phyloP scores from a whole-genome alignment of 2,329 filamentous ascomycete genomes.

The Ophiostoma triangulosporum region DNA sequence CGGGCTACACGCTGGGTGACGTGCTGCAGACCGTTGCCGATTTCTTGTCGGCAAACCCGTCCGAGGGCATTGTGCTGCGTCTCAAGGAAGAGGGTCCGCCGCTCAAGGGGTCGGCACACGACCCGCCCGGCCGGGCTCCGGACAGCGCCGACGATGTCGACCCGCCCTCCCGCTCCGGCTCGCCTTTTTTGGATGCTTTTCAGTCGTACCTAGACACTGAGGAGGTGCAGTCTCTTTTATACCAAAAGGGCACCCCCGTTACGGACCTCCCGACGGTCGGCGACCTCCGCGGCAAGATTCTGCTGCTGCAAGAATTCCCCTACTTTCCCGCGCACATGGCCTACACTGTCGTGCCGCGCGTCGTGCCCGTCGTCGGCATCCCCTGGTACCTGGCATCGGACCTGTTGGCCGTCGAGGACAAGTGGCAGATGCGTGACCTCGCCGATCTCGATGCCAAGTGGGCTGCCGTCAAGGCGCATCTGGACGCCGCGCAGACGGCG shows the following conservation, averaged over 20 bases:
- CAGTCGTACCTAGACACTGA: slow-evolving; percentile 25
- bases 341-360: slow-evolving; percentile 1
- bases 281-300: slow-evolving; percentile 29
- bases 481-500: slow-evolving; percentile 24
- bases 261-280: slow-evolving; percentile 29
- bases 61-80: slow-evolving; percentile 35
- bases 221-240: slow-evolving; percentile 23
- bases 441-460: slow-evolving; percentile 33
- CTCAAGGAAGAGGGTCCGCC: slow-evolving; percentile 33
- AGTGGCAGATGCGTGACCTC: slow-evolving; percentile 30
- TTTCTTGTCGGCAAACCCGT: slow-evolving; percentile 32
- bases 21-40: slow-evolving; percentile 29
- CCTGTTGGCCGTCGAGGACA: slow-evolving; percentile 33
- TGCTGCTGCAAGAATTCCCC: slow-evolving; percentile 35
- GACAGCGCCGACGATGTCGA: not conserved
- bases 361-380: slow-evolving; percentile 24
- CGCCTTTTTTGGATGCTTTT: slow-evolving; percentile 32
- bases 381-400: slow-evolving; percentile 27
- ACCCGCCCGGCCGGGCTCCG: slow-evolving; percentile 4
- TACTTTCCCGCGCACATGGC: slow-evolving; percentile 8
- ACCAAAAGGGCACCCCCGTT: slow-evolving; percentile 17
- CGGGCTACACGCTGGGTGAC: slow-evolving; percentile 29
- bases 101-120: slow-evolving; percentile 15
- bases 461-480: slow-evolving; percentile 27
- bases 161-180: not conserved